Conservation (phyloP, 345 rosid species). For the Acer saccharum region DNA sequence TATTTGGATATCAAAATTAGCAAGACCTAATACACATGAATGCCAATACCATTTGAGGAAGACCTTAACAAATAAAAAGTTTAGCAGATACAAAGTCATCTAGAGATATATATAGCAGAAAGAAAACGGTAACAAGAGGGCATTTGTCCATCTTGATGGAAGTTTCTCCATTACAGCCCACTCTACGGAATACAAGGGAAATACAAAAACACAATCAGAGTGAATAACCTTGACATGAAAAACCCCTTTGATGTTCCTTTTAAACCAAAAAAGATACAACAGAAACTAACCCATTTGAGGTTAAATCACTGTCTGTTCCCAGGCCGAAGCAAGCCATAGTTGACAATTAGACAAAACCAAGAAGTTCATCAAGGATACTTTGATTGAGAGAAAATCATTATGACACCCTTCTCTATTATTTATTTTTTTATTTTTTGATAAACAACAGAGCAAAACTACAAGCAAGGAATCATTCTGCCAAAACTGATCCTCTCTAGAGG, state of each 20-base stretch:
- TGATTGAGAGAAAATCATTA: not conserved
- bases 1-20: not conserved
- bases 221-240: not conserved
- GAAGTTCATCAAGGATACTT: not conserved
- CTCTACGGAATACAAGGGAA: not conserved
- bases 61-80: not conserved
- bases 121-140: not conserved
- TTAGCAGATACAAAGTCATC: not conserved
- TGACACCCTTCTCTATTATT: not conserved
- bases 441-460: too few relatives aligned
- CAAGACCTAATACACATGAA: not conserved
- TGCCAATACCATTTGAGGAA: not conserved
- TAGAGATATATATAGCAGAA: not conserved
- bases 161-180: not conserved
- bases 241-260: not conserved
- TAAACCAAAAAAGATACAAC: not conserved
- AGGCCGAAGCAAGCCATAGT: not conserved
- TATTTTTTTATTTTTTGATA: too few relatives aligned
- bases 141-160: slow-evolving; percentile 1
- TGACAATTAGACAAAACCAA: not conserved
- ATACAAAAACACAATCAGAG: not conserved
- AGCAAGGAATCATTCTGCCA: too few relatives aligned
- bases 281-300: not conserved
- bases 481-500: too few relatives aligned
- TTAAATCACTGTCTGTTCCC: not conserved